Evolutionary conservation across 1,284 basidiomycete genomes (phyloP).

Genomic region (Rhodotorula sp.): DNA sequence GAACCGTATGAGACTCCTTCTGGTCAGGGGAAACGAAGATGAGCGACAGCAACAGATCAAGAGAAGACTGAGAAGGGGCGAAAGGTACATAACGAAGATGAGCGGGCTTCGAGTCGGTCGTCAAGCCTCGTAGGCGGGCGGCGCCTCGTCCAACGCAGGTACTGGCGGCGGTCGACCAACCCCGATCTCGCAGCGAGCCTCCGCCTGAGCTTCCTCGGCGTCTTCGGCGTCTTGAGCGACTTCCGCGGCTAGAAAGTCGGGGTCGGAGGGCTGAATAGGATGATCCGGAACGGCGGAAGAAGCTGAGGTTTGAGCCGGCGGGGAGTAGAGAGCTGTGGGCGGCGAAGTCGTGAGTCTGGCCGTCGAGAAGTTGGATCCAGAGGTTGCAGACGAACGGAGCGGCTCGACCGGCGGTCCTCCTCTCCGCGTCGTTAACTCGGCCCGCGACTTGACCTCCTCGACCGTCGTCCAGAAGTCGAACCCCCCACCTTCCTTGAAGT

Average conservation of each 20-base stretch:
- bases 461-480: conserved; percentile 32
- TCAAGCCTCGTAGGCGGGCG: background rate
- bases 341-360: background rate
- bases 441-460: conserved; percentile 30
- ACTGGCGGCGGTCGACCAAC: background rate
- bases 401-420: conserved; percentile 15
- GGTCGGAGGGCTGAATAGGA: background rate
- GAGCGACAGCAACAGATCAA: too few relatives aligned
- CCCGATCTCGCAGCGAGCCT: background rate
- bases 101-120: too few relatives aligned
- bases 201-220: background rate
- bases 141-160: background rate
- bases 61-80: too few relatives aligned
- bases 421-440: background rate
- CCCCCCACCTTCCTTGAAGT: conserved; percentile 38
- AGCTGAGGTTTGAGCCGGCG: background rate
- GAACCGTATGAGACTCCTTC: too few relatives aligned
- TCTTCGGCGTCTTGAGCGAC: background rate
- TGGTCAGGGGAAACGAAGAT: too few relatives aligned
- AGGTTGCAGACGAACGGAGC: conserved; percentile 23
- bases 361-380: too few relatives aligned
- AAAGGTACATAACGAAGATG: too few relatives aligned
- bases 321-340: background rate
- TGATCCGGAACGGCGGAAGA: background rate
- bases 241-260: background rate